A percentile compares a stretch with the other conserved stretches of the same genome.
Evolutionary conservation across 2,329 filamentous ascomycete genomes (phyloP).

Genomic region (Fusarium fujikuroi): DNA sequence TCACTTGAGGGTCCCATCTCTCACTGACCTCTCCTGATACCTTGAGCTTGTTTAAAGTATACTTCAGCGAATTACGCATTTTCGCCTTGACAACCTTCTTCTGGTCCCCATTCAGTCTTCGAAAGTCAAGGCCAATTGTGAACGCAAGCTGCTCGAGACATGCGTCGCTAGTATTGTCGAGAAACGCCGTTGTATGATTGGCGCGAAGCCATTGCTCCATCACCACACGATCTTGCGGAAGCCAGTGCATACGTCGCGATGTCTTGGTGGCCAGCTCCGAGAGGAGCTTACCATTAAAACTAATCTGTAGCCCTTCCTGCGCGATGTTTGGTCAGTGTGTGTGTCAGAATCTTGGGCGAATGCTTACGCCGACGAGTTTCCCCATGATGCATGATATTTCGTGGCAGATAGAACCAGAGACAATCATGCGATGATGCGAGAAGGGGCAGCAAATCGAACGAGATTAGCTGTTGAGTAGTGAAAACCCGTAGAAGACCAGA

Average conservation of each 20-base stretch:
- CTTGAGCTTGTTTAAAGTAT: neutral
- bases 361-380: fast-evolving
- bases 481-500: neutral
- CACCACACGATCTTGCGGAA: neutral
- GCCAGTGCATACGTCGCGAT: neutral
- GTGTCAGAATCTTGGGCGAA: fast-evolving
- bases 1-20: neutral
- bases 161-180: neutral
- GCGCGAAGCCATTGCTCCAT: neutral
- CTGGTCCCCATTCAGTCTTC: neutral
- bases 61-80: neutral
- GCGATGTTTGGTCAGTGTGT: neutral
- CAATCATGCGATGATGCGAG: neutral
- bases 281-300: neutral
- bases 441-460: fast-evolving
- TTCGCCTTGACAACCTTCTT: neutral
- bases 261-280: neutral
- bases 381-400: neutral
- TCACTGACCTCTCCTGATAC: neutral
- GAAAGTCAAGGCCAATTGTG: neutral
- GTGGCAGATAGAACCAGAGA: neutral
- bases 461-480: neutral
- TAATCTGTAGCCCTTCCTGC: neutral
- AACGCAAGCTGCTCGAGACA: neutral
- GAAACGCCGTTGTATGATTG: neutral